Percentiles rank a stretch among this genome's conserved stretches.
These are phyloP conservation scores for Aristolochia californica DNA, from an alignment of 164 flowering plant species.

Conservation along the genomic window DNA sequence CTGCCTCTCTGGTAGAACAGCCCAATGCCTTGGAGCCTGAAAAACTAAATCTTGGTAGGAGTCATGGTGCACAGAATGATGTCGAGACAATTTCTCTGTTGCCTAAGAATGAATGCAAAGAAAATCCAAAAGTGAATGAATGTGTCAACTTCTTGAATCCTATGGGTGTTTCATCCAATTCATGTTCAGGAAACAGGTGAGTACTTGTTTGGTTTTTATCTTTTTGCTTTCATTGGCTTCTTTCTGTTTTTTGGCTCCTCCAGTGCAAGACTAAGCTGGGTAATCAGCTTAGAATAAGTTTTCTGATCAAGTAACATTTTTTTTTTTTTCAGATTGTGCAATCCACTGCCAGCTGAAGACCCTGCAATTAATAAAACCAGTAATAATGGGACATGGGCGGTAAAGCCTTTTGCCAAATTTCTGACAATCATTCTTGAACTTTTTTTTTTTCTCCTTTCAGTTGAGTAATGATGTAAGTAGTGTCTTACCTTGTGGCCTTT, in stretches of 20 bases:
- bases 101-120: constrained; percentile 9
- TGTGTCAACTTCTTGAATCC: constrained; percentile 1
- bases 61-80: constrained; percentile 10
- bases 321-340: constrained; percentile 13
- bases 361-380: constrained; percentile 13
- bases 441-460: too few relatives aligned
- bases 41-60: constrained; percentile 5
- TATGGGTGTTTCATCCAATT: constrained; percentile 8
- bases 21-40: too few relatives aligned
- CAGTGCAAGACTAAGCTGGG: too few relatives aligned
- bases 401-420: constrained; percentile 9
- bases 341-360: constrained; percentile 10
- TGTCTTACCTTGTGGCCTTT: background rate
- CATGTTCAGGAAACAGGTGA: constrained; percentile 10
- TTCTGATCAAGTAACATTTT: too few relatives aligned
- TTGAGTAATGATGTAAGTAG: background rate
- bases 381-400: constrained; percentile 15
- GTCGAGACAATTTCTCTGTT: constrained; percentile 3
- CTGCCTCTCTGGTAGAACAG: too few relatives aligned
- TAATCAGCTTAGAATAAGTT: background rate
- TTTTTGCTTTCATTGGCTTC: too few relatives aligned
- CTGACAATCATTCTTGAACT: too few relatives aligned
- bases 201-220: constrained; percentile 1
- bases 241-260: too few relatives aligned
- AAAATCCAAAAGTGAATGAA: constrained; percentile 1